Percentiles rank a stretch among this genome's conserved stretches.
Evolutionary conservation across 2,329 filamentous ascomycete genomes (phyloP).

Genomic region (Thermothelomyces thermophilus): DNA sequence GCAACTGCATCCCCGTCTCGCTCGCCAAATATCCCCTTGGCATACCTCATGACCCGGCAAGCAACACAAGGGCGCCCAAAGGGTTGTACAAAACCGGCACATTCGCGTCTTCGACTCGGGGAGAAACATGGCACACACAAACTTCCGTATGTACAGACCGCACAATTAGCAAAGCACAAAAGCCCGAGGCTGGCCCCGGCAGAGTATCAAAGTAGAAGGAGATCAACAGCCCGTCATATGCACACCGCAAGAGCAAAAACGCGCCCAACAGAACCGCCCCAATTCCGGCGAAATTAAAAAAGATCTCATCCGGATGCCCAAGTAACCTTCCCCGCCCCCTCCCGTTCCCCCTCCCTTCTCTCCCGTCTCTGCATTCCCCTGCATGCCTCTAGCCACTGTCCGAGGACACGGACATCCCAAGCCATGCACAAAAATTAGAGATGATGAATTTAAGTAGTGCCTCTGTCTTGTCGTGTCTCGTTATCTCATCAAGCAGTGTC

Average conservation of each 20-base stretch:
- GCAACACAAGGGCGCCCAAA: not conserved
- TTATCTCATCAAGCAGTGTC: slow-evolving; percentile 24
- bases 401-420: slow-evolving; percentile 19
- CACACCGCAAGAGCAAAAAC: too few species aligned
- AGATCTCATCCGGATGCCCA: too few species aligned
- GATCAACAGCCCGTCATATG: slow-evolving; percentile 8
- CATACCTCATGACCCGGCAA: not conserved
- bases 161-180: slow-evolving; percentile 13
- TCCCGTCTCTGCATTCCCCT: too few species aligned
- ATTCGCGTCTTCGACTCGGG: slow-evolving; percentile 17
- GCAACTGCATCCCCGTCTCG: too few species aligned
- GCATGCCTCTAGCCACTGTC: too few species aligned
- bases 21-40: too few species aligned
- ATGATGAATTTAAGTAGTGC: slow-evolving; percentile 6
- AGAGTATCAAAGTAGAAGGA: slow-evolving; percentile 17
- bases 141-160: not conserved
- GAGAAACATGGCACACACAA: slow-evolving; percentile 17
- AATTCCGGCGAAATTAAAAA: too few species aligned
- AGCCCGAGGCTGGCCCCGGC: slow-evolving; percentile 17
- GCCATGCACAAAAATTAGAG: slow-evolving; percentile 18
- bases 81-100: slow-evolving; percentile 16
- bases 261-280: too few species aligned
- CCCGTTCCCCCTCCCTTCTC: too few species aligned
- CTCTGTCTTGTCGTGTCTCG: slow-evolving; percentile 13
- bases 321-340: too few species aligned